Evolutionary conservation across 108 stramenopile genomes (phyloP).

Genomic region (Pseudonitzschia multiseries): DNA sequence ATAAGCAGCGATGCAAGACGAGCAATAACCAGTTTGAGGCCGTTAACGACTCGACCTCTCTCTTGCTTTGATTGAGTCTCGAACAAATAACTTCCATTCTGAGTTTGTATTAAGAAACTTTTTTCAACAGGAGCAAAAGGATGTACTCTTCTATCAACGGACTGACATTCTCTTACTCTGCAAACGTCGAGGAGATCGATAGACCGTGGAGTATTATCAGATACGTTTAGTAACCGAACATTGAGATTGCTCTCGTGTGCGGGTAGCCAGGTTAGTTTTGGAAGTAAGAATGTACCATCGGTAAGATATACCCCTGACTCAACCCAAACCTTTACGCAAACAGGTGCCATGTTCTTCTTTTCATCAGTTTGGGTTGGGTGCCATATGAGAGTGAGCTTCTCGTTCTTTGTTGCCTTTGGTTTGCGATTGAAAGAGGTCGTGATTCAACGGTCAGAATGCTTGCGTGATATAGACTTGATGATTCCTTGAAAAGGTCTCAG

Average conservation of each 20-base stretch:
- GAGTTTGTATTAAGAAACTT: conserved; percentile 51
- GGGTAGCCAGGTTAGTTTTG: conserved; percentile 48
- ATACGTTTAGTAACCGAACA: conserved; percentile 25
- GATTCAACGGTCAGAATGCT: not conserved
- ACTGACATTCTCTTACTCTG: conserved; percentile 39
- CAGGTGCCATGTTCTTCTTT: conserved; percentile 27
- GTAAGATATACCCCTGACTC: conserved; percentile 52
- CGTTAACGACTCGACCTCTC: conserved; percentile 49
- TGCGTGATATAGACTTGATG: not conserved
- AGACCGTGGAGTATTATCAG: conserved; percentile 22
- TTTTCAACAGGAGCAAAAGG: conserved; percentile 40
- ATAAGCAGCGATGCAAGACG: conserved; percentile 61
- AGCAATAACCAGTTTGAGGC: conserved; percentile 57
- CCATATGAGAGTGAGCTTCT: conserved; percentile 45
- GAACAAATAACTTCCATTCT: conserved; percentile 36
- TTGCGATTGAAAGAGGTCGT: conserved; percentile 3
- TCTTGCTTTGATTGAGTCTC: conserved; percentile 49
- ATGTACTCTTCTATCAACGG: conserved; percentile 39
- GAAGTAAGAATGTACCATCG: conserved; percentile 50
- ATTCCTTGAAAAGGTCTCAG: not conserved
- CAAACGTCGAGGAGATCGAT: conserved; percentile 61
- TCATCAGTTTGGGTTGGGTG: conserved; percentile 40
- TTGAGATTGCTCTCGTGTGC: conserved; percentile 31
- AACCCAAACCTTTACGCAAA: conserved; percentile 52
- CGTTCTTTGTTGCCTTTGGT: conserved; percentile 41